A percentile compares a stretch with the other conserved stretches of the same genome.
Evolutionary conservation across 75 land plant genomes (phyloP).

Genomic region (Larix kaempferi): DNA sequence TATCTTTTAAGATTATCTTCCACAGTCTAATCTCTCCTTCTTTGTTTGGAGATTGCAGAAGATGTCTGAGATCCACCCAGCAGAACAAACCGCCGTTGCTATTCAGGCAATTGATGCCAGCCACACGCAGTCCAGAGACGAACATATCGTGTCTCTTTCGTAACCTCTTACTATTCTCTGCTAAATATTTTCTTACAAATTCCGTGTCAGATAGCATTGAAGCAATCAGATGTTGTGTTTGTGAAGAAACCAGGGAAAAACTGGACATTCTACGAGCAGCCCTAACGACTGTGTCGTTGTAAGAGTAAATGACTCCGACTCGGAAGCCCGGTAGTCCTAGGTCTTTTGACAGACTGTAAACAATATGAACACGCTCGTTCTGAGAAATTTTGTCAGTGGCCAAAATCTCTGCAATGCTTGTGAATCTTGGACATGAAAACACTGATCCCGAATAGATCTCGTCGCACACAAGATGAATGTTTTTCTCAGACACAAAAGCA

Average conservation of each 20-base stretch:
- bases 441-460: constrained; percentile 57
- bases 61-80: constrained; percentile 32
- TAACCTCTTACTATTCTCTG: constrained; percentile 38
- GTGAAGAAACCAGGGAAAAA: constrained; percentile 60
- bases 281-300: constrained; percentile 38
- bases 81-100: constrained; percentile 52
- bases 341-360: constrained; percentile 75
- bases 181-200: constrained; percentile 29
- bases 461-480: constrained; percentile 55
- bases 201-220: constrained; percentile 52
- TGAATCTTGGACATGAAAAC: constrained; percentile 15
- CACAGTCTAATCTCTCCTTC: constrained; percentile 71
- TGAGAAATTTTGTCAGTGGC: constrained; percentile 8
- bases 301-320: constrained; percentile 59
- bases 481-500: constrained; percentile 30
- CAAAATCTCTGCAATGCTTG: constrained; percentile 49
- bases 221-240: constrained; percentile 60
- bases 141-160: constrained; percentile 14
- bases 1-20: constrained; percentile 48
- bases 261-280: constrained; percentile 43
- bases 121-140: not conserved
- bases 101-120: constrained; percentile 12
- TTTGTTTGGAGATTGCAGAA: not conserved
- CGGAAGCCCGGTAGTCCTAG: constrained; percentile 60
- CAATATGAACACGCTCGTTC: constrained; percentile 39